phyloP scores from a whole-genome alignment of 805 yeast species.

The Saturnispora besseyi region DNA sequence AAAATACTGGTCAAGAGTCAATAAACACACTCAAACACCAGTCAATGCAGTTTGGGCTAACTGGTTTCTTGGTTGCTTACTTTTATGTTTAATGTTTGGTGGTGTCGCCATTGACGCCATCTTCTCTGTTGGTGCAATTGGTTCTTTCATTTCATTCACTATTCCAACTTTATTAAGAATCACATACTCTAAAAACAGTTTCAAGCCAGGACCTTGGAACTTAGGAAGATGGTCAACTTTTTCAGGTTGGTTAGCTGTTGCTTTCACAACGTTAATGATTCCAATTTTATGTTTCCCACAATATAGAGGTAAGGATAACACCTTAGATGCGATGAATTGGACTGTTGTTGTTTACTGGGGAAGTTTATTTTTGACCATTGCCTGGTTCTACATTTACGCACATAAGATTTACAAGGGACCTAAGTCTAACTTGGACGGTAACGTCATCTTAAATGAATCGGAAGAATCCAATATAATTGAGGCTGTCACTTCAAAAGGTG shows the following conservation, averaged over 20 bases:
- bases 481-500: slow-evolving; percentile 15
- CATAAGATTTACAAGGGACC: slow-evolving; percentile 57
- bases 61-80: slow-evolving; percentile 43
- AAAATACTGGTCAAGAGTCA: slow-evolving; percentile 39
- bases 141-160: slow-evolving; percentile 59
- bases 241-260: slow-evolving; percentile 38
- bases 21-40: slow-evolving; percentile 48
- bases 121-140: slow-evolving; percentile 65
- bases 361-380: slow-evolving; percentile 41
- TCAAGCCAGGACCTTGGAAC: slow-evolving; percentile 60
- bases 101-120: slow-evolving; percentile 60
- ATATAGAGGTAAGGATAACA: slow-evolving; percentile 31
- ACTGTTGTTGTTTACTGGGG: slow-evolving; percentile 54
- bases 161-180: slow-evolving; percentile 53
- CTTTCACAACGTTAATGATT: slow-evolving; percentile 46
- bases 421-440: slow-evolving; percentile 37
- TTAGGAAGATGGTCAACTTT: slow-evolving; percentile 46
- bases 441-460: slow-evolving; percentile 19
- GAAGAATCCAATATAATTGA: slow-evolving; percentile 19
- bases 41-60: slow-evolving; percentile 56
- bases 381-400: slow-evolving; percentile 46
- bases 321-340: slow-evolving; percentile 49
- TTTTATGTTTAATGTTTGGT: slow-evolving; percentile 54
- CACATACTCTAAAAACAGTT: slow-evolving; percentile 42
- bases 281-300: slow-evolving; percentile 55